Percentiles rank a stretch among this genome's conserved stretches.
These are phyloP conservation scores for Fragaria iinumae DNA, from an alignment of 306 rosid genomes.

Conservation along the genomic window DNA sequence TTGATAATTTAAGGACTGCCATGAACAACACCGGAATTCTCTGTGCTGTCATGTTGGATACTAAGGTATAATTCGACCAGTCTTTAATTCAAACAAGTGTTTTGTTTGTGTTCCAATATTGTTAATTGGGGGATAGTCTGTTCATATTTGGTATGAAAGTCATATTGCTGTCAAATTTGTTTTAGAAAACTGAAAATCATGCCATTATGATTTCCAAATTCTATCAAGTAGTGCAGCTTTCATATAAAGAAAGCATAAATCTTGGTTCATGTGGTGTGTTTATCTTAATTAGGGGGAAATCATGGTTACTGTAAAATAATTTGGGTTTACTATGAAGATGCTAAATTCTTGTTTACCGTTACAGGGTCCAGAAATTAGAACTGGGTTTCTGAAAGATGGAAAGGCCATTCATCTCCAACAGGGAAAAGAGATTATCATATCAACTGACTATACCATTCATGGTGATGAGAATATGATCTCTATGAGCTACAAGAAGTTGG, in stretches of 20 bases:
- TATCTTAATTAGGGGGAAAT: background rate
- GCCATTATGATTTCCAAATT: background rate
- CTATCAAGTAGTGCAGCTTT: background rate
- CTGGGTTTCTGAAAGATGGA: conserved; percentile 81
- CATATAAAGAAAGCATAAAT: background rate
- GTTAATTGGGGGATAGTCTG: background rate
- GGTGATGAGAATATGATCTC: conserved; percentile 73
- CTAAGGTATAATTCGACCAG: conserved; percentile 1
- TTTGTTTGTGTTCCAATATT: background rate
- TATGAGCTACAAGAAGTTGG: conserved; percentile 93
- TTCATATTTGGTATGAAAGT: background rate
- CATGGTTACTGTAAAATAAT: background rate
- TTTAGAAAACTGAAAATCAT: background rate
- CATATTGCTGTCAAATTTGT: background rate
- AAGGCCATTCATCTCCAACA: conserved; percentile 67
- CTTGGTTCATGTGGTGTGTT: background rate
- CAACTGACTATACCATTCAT: conserved; percentile 74
- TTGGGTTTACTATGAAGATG: background rate
- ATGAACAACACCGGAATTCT: conserved; percentile 34
- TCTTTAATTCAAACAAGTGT: background rate
- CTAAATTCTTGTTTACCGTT: background rate
- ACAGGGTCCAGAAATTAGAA: conserved; percentile 96
- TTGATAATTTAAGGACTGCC: conserved; percentile 31
- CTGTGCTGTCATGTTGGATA: conserved; percentile 35
- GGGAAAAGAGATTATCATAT: conserved; percentile 72